A percentile compares a stretch with the other conserved stretches of the same genome.
These are phyloP conservation scores for Petunia hybrid DNA, from an alignment of 305 asterid genomes.

Conservation along the genomic window DNA sequence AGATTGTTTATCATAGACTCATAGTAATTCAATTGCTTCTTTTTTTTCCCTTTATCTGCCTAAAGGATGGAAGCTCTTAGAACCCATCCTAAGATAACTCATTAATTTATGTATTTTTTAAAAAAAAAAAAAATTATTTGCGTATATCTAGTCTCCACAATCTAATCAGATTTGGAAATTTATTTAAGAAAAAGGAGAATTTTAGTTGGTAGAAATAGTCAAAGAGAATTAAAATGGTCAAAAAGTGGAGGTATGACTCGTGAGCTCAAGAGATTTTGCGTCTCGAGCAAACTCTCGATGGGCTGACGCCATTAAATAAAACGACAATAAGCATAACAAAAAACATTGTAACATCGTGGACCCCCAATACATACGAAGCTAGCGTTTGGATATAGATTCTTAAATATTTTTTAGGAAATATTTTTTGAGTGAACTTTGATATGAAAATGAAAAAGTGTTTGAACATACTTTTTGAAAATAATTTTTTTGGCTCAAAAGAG, in stretches of 20 bases:
- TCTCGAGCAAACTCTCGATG: background rate
- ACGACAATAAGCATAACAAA: background rate
- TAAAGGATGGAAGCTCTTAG: background rate
- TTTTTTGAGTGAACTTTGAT: no score
- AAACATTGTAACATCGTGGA: background rate
- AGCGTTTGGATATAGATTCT: no score
- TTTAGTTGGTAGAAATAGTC: background rate
- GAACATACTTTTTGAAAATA: no score
- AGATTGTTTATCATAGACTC: background rate
- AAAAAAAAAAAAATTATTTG: no score
- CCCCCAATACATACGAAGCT: slow-evolving; percentile 14
- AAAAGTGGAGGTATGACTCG: slow-evolving; percentile 18
- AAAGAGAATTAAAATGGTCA: background rate
- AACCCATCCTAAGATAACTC: background rate
- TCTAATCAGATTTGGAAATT: background rate
- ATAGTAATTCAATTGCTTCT: background rate
- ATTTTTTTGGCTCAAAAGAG: no score
- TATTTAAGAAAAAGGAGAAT: background rate
- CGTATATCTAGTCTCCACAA: background rate
- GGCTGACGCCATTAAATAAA: background rate
- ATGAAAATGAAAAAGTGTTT: no score
- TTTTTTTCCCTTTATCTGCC: background rate
- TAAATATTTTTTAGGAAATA: no score
- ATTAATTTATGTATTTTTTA: no score
- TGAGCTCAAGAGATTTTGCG: background rate